Conservation (phyloP, 306 rosid species). For the Rosa multiflora region DNA sequence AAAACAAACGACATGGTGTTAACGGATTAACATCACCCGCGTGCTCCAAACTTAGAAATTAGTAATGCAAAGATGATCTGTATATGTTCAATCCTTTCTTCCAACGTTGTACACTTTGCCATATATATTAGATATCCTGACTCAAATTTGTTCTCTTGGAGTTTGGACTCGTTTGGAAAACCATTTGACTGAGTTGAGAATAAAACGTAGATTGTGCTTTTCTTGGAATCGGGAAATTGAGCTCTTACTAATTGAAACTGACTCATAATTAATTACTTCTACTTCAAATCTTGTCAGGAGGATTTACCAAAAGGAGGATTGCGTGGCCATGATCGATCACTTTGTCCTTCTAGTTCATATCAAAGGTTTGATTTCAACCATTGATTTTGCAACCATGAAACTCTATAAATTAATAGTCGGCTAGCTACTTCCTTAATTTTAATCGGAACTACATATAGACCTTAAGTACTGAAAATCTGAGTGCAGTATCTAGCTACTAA, state of each 20-base stretch:
- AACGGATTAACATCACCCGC: background rate
- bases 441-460: background rate
- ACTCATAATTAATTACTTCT: background rate
- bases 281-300: background rate
- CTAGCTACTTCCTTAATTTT: background rate
- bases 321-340: background rate
- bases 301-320: background rate
- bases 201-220: background rate
- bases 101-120: background rate
- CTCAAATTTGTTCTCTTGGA: background rate
- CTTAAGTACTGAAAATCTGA: background rate
- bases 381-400: background rate
- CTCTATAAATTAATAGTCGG: background rate
- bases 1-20: background rate
- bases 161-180: background rate
- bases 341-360: background rate
- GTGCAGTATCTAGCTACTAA: background rate
- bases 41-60: too few relatives aligned
- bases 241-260: background rate
- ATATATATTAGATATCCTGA: background rate
- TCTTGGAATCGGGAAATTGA: background rate
- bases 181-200: background rate
- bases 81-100: background rate
- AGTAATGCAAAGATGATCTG: background rate
- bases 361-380: background rate